Evolutionary conservation across 2,329 filamentous ascomycete genomes (phyloP).

Genomic region (Thielaviopsis populi): DNA sequence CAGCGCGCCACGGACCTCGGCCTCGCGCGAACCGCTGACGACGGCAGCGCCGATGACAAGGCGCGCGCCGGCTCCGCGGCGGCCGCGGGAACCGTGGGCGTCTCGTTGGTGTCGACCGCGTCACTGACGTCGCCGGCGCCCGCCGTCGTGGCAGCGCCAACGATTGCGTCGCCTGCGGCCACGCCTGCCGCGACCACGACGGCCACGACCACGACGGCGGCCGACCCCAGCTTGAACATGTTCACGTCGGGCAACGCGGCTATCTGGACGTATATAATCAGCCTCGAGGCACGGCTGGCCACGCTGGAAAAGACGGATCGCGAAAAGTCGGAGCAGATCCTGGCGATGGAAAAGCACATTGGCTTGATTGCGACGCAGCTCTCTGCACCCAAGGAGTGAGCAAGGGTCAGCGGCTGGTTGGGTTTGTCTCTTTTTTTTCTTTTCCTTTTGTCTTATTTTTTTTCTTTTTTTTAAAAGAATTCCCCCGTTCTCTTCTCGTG

Average conservation of each 20-base stretch:
- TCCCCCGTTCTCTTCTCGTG: not conserved
- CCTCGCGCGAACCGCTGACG: slow-evolving; percentile 20
- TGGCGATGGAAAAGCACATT: slow-evolving; percentile 25
- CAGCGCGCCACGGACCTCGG: slow-evolving; percentile 34
- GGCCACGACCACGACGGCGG: not conserved
- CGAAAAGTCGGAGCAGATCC: slow-evolving; percentile 26
- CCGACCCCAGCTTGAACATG: slow-evolving; percentile 49
- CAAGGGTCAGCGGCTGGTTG: not conserved
- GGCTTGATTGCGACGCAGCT: slow-evolving; percentile 24
- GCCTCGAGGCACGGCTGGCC: slow-evolving; percentile 46
- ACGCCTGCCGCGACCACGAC: slow-evolving; percentile 20
- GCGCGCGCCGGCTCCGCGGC: not conserved
- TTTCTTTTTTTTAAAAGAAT: not conserved
- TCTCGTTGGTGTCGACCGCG: slow-evolving; percentile 12
- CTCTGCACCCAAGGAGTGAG: not conserved
- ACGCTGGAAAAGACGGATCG: slow-evolving; percentile 30
- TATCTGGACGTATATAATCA: slow-evolving; percentile 58
- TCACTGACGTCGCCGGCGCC: not conserved
- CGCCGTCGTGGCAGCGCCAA: slow-evolving; percentile 38
- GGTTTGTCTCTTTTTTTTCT: not conserved
- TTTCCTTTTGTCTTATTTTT: not conserved
- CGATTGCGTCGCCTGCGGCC: slow-evolving; percentile 24
- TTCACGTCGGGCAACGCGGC: slow-evolving; percentile 45
- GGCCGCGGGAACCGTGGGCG: not conserved
- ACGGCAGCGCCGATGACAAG: slow-evolving; percentile 35